Evolutionary conservation across 2,329 filamentous ascomycete species (phyloP).

Genomic region (Beauveria scarabaeidicola): DNA sequence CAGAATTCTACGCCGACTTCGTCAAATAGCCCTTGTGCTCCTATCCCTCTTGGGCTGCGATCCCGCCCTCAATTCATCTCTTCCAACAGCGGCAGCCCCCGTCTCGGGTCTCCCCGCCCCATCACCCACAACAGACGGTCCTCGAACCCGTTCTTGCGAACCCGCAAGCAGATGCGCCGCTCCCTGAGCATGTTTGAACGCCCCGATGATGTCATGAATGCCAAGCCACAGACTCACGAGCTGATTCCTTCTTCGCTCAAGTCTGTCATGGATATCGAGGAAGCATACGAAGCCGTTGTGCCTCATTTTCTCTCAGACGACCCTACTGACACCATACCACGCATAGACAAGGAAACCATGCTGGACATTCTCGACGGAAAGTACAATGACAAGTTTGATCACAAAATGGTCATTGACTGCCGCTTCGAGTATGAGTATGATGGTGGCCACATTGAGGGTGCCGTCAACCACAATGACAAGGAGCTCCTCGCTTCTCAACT

Average conservation of each 20-base stretch:
- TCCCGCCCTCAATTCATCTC: slow-evolving; percentile 57
- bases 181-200: slow-evolving; percentile 98
- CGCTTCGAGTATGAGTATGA: slow-evolving; percentile 99
- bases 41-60: slow-evolving; percentile 50
- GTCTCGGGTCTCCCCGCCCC: slow-evolving; percentile 64
- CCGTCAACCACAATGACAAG: slow-evolving; percentile 96
- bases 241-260: slow-evolving; percentile 43
- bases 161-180: slow-evolving; percentile 80
- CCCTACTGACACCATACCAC: slow-evolving; percentile 76
- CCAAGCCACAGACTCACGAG: slow-evolving; percentile 53
- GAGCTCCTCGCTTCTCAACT: slow-evolving; percentile 73
- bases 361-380: slow-evolving; percentile 81
- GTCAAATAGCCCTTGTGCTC: slow-evolving; percentile 49
- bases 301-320: slow-evolving; percentile 79
- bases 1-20: slow-evolving; percentile 57
- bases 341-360: slow-evolving; percentile 75
- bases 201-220: slow-evolving; percentile 77
- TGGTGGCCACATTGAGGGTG: slow-evolving; percentile 87
- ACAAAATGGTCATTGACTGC: slow-evolving; percentile 87
- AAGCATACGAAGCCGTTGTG: slow-evolving; percentile 61
- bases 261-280: slow-evolving; percentile 77
- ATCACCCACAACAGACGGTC: slow-evolving; percentile 61
- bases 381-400: slow-evolving; percentile 66
- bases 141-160: slow-evolving; percentile 63
- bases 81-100: slow-evolving; percentile 45